These are phyloP conservation scores for Aspergillus aculeatinus DNA, from an alignment of 2,329 filamentous ascomycete species.

Conservation along the genomic window DNA sequence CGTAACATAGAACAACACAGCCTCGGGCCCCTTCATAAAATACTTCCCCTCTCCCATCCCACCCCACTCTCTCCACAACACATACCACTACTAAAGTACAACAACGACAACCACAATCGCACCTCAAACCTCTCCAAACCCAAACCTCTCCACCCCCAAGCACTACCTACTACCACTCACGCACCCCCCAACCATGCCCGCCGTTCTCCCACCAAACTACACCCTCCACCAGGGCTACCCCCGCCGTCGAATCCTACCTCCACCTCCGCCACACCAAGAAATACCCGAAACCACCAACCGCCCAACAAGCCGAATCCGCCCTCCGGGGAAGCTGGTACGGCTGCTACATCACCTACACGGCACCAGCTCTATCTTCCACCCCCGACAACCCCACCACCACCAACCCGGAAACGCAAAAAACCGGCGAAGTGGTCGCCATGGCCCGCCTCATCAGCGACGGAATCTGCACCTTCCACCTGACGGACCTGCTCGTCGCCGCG, in stretches of 20 bases:
- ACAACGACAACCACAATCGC: too few relatives aligned
- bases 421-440: conserved; percentile 43
- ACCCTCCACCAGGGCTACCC: conserved; percentile 38
- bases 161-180: too few relatives aligned
- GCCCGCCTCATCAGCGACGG: conserved; percentile 54
- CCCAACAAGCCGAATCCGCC: conserved; percentile 38
- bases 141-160: too few relatives aligned
- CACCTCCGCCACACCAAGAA: conserved; percentile 43
- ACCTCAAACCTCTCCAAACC: too few relatives aligned
- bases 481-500: conserved; percentile 53
- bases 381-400: background rate
- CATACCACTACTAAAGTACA: too few relatives aligned
- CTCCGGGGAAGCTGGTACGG: conserved; percentile 45
- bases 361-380: background rate
- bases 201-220: conserved; percentile 36
- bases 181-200: too few relatives aligned
- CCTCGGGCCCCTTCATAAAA: too few relatives aligned
- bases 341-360: conserved; percentile 39
- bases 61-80: too few relatives aligned
- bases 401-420: background rate
- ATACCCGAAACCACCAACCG: conserved; percentile 16
- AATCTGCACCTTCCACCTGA: conserved; percentile 53
- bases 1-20: too few relatives aligned
- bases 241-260: conserved; percentile 38
- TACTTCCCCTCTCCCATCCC: too few relatives aligned